These are phyloP conservation scores for Maudiozyma turicensis DNA, from an alignment of 805 yeast genomes.

Conservation along the genomic window DNA sequence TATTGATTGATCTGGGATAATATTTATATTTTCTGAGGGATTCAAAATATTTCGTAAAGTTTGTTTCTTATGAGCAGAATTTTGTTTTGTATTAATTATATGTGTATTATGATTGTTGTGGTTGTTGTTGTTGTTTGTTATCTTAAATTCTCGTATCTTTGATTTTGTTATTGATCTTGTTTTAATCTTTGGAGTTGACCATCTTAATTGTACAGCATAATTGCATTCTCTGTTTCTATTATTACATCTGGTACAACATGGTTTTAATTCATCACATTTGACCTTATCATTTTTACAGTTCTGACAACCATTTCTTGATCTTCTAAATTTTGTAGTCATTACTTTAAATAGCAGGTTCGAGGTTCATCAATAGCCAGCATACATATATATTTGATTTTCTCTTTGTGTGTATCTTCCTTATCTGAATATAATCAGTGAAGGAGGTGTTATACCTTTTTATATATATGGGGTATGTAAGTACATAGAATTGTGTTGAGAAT, in stretches of 20 bases:
- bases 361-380: too few relatives aligned
- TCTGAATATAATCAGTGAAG: background rate
- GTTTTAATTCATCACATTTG: constrained; percentile 64
- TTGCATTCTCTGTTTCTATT: constrained; percentile 43
- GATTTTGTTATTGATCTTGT: background rate
- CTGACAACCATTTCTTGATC: constrained; percentile 53
- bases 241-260: constrained; percentile 48
- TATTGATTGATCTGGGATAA: too few relatives aligned
- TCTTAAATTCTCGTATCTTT: background rate
- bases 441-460: background rate
- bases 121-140: background rate
- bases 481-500: background rate
- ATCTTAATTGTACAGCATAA: constrained; percentile 50
- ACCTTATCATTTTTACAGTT: constrained; percentile 52
- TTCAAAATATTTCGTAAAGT: too few relatives aligned
- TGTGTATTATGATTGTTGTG: too few relatives aligned
- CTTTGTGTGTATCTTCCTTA: background rate
- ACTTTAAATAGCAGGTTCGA: too few relatives aligned
- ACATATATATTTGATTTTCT: background rate
- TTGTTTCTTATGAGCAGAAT: too few relatives aligned
- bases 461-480: background rate
- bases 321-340: constrained; percentile 3
- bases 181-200: constrained; percentile 30
- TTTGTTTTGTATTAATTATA: too few relatives aligned
- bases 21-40: too few relatives aligned